Conservation (phyloP, 2,329 filamentous ascomycete species). For the Ophiostoma montium region DNA sequence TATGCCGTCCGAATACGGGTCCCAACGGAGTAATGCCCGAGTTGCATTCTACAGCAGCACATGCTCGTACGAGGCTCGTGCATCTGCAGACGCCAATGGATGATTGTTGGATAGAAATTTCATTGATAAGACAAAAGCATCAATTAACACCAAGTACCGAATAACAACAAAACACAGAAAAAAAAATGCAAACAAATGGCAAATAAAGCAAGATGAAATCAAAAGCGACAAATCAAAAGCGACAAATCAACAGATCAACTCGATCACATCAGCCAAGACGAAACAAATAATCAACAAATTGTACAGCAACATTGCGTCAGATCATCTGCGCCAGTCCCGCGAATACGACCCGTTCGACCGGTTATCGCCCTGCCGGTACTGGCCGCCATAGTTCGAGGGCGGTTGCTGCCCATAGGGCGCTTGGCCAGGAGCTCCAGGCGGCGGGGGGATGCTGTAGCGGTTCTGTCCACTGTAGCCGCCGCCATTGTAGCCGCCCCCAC, state of each 20-base stretch:
- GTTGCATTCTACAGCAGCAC: no score
- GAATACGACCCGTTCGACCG: slow-evolving; percentile 7
- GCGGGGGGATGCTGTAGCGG: slow-evolving; percentile 6
- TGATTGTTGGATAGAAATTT: no score
- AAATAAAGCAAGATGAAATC: neutral
- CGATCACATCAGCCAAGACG: neutral
- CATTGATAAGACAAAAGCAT: no score
- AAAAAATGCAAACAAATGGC: neutral
- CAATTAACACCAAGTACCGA: no score
- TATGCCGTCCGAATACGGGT: no score
- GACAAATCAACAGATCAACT: neutral
- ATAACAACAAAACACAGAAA: no score
- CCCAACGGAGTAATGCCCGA: no score
- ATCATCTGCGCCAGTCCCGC: slow-evolving; percentile 11
- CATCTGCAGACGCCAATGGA: no score
- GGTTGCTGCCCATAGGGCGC: slow-evolving; percentile 1
- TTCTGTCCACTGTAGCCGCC: slow-evolving; percentile 4
- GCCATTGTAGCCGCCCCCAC: neutral
- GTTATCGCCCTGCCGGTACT: slow-evolving; percentile 8
- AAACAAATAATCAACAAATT: no score
- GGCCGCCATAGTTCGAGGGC: slow-evolving; percentile 13
- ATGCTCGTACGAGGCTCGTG: no score
- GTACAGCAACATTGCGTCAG: no score
- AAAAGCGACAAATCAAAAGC: no score
- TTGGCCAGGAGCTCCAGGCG: neutral